These are phyloP conservation scores for Sophora flavescens DNA, from an alignment of 306 rosid species.

Conservation along the genomic window DNA sequence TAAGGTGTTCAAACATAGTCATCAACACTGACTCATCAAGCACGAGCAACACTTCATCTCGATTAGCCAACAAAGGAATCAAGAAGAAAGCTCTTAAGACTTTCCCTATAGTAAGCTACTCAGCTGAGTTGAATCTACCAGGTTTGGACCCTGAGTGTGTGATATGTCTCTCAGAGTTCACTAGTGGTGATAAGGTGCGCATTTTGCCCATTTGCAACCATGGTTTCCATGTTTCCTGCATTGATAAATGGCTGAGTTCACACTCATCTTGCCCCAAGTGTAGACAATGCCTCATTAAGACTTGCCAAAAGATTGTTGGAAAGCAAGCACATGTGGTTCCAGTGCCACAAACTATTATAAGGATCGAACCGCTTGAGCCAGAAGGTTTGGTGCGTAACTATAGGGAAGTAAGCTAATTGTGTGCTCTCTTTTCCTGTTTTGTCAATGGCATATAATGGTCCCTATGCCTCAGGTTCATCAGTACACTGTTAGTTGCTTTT, in stretches of 20 bases:
- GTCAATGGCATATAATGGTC: not conserved
- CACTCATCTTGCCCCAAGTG: conserved; percentile 96
- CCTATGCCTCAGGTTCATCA: too few species aligned
- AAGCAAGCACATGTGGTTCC: conserved; percentile 41
- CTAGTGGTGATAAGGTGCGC: conserved; percentile 63
- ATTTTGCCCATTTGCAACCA: conserved; percentile 91
- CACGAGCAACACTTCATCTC: conserved; percentile 22
- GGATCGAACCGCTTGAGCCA: conserved; percentile 63
- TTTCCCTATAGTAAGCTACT: conserved; percentile 62
- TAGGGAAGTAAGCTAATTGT: conserved; percentile 47
- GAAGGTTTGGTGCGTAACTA: conserved; percentile 67
- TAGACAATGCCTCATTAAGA: conserved; percentile 76
- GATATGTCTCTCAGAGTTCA: conserved; percentile 79
- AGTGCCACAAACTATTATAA: conserved; percentile 52
- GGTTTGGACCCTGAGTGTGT: conserved; percentile 76
- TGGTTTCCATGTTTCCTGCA: conserved; percentile 83
- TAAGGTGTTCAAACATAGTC: conserved; percentile 63
- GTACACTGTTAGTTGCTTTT: not conserved
- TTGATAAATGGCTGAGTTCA: conserved; percentile 84
- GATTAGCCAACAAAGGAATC: conserved; percentile 59
- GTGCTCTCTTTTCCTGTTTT: not conserved
- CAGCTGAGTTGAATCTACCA: conserved; percentile 59
- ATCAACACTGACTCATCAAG: conserved; percentile 41
- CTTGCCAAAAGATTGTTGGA: conserved; percentile 75
- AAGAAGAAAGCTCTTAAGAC: conserved; percentile 79